A percentile compares a stretch with the other conserved stretches of the same genome.
Evolutionary conservation across 805 yeast species (phyloP).

Genomic region (Lipomyces orientalis): DNA sequence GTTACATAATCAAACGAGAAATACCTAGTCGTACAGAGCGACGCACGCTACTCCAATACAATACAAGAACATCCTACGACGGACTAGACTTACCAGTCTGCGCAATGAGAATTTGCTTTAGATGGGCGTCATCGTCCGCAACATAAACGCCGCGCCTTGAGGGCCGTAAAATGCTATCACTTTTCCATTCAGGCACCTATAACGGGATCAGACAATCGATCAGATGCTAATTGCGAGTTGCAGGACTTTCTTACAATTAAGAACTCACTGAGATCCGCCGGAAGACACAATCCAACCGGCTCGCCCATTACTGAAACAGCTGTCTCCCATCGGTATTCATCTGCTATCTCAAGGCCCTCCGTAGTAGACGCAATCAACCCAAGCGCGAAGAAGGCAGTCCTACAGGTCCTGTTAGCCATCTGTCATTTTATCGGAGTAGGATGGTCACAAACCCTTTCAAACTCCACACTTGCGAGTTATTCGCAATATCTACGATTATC

Average conservation of each 20-base stretch:
- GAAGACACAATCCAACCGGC: slow-evolving; percentile 44
- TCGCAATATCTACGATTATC: slow-evolving; percentile 59
- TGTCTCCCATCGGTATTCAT: slow-evolving; percentile 77
- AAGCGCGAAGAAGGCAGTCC: slow-evolving; percentile 72
- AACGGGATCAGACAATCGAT: neutral
- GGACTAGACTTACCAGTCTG: slow-evolving; percentile 10
- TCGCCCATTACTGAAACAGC: slow-evolving; percentile 52
- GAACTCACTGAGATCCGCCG: slow-evolving; percentile 21
- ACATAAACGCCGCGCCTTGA: slow-evolving; percentile 33
- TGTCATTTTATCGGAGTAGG: neutral
- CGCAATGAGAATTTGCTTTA: slow-evolving; percentile 33
- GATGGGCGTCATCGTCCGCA: slow-evolving; percentile 18
- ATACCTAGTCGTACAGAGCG: neutral
- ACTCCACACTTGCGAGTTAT: slow-evolving; percentile 58
- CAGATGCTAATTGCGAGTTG: neutral
- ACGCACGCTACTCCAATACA: neutral
- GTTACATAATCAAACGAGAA: neutral
- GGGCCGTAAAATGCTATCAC: slow-evolving; percentile 24
- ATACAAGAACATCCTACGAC: neutral
- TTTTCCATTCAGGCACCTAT: slow-evolving; percentile 24
- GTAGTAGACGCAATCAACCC: slow-evolving; percentile 74
- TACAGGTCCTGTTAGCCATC: neutral
- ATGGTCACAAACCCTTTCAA: slow-evolving; percentile 56
- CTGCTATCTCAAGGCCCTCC: slow-evolving; percentile 84
- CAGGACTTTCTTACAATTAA: slow-evolving; percentile 12